Percentiles rank a stretch among this genome's conserved stretches.
phyloP scores from a whole-genome alignment of 192 early-diverging fungal genomes.

The Entomortierella beljakovae region DNA sequence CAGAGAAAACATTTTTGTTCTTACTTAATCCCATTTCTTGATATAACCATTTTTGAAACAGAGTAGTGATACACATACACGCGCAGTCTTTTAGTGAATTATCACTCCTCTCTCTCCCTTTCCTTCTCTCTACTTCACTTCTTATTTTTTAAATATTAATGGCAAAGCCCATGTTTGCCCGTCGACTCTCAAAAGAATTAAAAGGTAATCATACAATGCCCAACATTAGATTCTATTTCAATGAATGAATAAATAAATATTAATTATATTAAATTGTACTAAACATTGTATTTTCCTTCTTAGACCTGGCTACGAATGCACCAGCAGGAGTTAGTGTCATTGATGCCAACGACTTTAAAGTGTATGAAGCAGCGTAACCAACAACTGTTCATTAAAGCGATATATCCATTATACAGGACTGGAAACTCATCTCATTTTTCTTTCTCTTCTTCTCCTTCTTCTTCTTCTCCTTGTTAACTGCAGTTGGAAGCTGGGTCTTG shows the following conservation, averaged over 20 bases:
- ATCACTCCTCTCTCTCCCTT: background rate
- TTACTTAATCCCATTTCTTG: too few species aligned
- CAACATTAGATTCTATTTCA: background rate
- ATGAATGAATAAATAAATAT: background rate
- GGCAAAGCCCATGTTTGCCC: constrained; percentile 59
- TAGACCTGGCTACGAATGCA: constrained; percentile 65
- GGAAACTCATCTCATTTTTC: background rate
- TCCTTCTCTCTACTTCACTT: background rate
- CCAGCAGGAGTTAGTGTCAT: constrained; percentile 62
- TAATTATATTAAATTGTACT: background rate
- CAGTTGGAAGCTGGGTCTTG: constrained; percentile 74
- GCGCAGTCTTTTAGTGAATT: too few species aligned
- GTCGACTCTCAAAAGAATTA: constrained; percentile 63
- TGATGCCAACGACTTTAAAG: constrained; percentile 67
- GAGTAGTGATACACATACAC: too few species aligned
- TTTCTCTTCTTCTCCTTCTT: background rate
- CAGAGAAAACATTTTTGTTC: too few species aligned
- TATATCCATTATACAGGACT: too few species aligned
- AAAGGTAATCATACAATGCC: constrained; percentile 55
- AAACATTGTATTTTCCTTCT: too few species aligned
- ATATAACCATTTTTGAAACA: too few species aligned
- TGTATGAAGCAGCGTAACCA: too few species aligned
- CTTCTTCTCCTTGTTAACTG: constrained; percentile 3
- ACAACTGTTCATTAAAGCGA: too few species aligned
- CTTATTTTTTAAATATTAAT: background rate